Evolutionary conservation across 805 yeast genomes (phyloP).

Genomic region (Barnettozyma sucrosica): DNA sequence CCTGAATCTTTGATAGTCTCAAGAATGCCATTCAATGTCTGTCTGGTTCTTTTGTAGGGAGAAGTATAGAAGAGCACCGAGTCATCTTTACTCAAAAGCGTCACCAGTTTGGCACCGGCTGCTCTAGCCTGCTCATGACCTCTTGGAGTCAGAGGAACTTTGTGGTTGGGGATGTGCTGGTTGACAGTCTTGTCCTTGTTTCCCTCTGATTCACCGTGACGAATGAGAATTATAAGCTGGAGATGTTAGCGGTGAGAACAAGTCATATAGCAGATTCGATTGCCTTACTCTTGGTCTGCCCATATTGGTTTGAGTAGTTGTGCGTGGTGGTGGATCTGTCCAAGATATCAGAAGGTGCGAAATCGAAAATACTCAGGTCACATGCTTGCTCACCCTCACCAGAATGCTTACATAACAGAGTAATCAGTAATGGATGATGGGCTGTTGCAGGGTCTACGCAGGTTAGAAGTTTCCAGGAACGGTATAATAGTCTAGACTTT

Average conservation of each 20-base stretch:
- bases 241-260: neutral
- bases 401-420: no score
- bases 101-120: slow-evolving; percentile 52
- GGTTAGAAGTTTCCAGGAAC: no score
- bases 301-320: slow-evolving; percentile 5
- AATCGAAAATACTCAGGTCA: no score
- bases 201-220: slow-evolving; percentile 94
- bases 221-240: slow-evolving; percentile 61
- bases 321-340: neutral
- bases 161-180: slow-evolving; percentile 72
- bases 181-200: slow-evolving; percentile 82
- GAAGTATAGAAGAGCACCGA: slow-evolving; percentile 76
- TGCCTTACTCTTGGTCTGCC: slow-evolving; percentile 24
- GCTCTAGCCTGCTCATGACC: slow-evolving; percentile 62
- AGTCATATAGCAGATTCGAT: neutral
- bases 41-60: slow-evolving; percentile 79
- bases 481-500: no score
- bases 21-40: slow-evolving; percentile 70
- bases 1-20: slow-evolving; percentile 42
- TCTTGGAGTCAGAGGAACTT: slow-evolving; percentile 60
- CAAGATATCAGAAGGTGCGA: neutral
- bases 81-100: slow-evolving; percentile 42
- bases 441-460: no score
- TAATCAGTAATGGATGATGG: no score
- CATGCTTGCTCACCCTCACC: no score